Base-by-base conservation (phyloP, 768 basidiomycete species). In the Tulasnella sp. region DNA sequence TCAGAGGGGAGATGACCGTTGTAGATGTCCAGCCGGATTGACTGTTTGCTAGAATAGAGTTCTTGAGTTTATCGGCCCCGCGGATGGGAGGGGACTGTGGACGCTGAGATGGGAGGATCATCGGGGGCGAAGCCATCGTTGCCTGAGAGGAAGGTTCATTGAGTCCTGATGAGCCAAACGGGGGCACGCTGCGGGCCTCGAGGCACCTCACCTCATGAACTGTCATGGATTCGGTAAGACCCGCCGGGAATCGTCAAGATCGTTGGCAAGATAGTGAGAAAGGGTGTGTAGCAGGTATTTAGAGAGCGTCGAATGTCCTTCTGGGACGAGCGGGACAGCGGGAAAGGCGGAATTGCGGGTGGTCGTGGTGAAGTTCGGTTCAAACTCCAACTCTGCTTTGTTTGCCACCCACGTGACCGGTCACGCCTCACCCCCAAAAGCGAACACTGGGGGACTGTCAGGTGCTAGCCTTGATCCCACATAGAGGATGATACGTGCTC, bases 21-120 rank as follows among this genome's bases (percentile, higher is more conserved):
- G 59, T 52, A 29, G 69, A 41, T 42, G 47, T 52, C 69, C 69
- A 70, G 35, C 69, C 69, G 26, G 44, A 29, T 34, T 70, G 67
- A 36, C 69, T 70, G 42, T 62, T 70, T 3, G 69, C 69, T 14
- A 70, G 44, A 52, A 70, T 70, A 35, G 69, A 70, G 26, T 52
- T 37, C 47, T 70, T 70, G 41, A 70, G 44, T 32, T 40, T 40
- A 70, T 70, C 69, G 16, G n/a, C 26, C 17, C 52, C 52, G 7
- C 66, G 66, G 2, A 41, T 32, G 9, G 66, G 66, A 2, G 66
- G 66, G 1, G 64, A 36, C 35, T 36, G 64, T 32, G 64, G 64
- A 36, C 35, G 64, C 34, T 65, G 64, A 65, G 64, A 59, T 8
- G 22, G 22, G 52, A 59, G 52, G 52, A 59, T n/a, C 7, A 26